Evolutionary conservation across 768 basidiomycete species (phyloP), one percentile per base, ranked within the genome.

Genomic region (Lenzites betulinus): DNA sequence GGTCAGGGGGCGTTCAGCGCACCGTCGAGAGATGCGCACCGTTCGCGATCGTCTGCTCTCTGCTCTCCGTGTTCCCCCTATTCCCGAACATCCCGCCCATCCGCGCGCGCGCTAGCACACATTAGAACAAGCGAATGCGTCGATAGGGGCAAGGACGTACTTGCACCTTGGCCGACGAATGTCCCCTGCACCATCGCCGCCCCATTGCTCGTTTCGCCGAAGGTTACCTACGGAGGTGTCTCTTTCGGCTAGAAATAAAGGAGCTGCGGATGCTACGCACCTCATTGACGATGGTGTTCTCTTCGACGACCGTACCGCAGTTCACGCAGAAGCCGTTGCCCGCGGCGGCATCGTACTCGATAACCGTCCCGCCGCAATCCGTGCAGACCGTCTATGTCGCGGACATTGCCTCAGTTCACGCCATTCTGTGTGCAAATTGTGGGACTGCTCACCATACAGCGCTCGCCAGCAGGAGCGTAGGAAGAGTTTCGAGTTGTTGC

Each of bases 181-280:
- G 90, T 88, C 2, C 97, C 97, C 69, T 95, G 91, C 1, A 97
- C 95, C 80, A 98, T 92, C 1, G 96, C 95, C 5, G 95, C 93
- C 25, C 97, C 97, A 28, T 84, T 82, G 12, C 89, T 83, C 4
- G 91, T 90, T 79, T 99, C 97, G n/a, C 94, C 93, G 66, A 99
- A 99, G 1, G 88, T 86, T 56, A 99, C 85, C 70, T 71, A 41
- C 11, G 23, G 22, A 26, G 48, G 59, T 18, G 18, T 1, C 12
- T 2, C 6, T 49, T 20, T 23, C 11, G 9, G 7, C n/a, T 1
- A 18, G 36, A 38, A 23, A 18, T 15, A 7, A 2, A 33, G 4
- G 6, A 44, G 18, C 9, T 20, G 2, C 3, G 22, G n/a, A 25
- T 0, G 15, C 20, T 22, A 58, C 69, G n/a, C 26, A 72, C 69